phyloP scores from a whole-genome alignment of 345 rosid species.

The Populus alba region DNA sequence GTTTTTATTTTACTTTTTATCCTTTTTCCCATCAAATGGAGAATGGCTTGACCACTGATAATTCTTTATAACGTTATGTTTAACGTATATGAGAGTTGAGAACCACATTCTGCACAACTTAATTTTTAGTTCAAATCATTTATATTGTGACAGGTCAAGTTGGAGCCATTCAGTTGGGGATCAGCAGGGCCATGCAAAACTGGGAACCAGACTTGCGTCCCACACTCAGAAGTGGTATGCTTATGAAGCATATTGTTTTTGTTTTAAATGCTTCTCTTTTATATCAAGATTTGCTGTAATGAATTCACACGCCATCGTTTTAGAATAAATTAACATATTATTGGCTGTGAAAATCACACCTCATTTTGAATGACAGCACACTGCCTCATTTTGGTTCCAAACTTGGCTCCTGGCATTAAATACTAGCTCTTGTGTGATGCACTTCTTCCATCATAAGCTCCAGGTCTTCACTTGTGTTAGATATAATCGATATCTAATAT shows the following conservation, averaged over 20 bases:
- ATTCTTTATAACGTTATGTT: too few relatives aligned
- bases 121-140: not conserved
- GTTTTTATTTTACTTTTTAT: too few relatives aligned
- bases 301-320: not conserved
- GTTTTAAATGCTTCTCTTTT: not conserved
- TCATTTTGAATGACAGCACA: not conserved
- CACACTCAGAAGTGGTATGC: constrained; percentile 68
- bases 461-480: too few relatives aligned
- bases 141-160: constrained; percentile 71
- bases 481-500: not conserved
- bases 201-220: constrained; percentile 94
- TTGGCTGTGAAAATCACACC: not conserved
- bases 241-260: too few relatives aligned
- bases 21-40: too few relatives aligned
- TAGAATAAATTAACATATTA: not conserved
- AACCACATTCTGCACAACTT: not conserved
- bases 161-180: constrained; percentile 84
- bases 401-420: not conserved
- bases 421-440: not conserved
- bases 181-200: constrained; percentile 88
- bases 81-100: not conserved
- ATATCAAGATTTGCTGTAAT: not conserved
- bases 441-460: not conserved
- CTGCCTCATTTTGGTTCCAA: not conserved
- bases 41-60: too few relatives aligned